Base-by-base conservation (phyloP, 768 basidiomycete genomes). In the Amanita jacksonii region DNA sequence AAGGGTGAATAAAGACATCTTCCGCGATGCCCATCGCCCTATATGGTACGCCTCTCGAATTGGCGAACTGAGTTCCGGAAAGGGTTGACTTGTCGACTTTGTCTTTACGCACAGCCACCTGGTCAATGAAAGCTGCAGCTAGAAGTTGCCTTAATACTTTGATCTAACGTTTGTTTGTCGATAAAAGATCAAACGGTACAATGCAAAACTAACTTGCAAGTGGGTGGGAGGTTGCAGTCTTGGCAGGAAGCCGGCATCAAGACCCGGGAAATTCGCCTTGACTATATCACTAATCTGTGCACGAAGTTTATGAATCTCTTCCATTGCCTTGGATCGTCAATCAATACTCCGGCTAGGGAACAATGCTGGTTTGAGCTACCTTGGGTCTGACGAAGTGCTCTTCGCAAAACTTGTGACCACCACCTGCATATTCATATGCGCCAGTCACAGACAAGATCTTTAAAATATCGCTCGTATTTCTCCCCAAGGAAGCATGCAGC, bases 251-350 rank as follows among this genome's bases (percentile, higher is more conserved):
- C 73, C 76, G 1, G 75, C 64, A 43, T 81, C 70, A 4, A 70
- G 60, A 3, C 72, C 75, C 3, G 82, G 76, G 50, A 92, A 88
- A 56, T 85, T 85, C n/a, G 73, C 66, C 45, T 73, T 71, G 4
- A 94, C 86, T 35, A 98, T 92, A 46, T 74, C 76, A 53, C 77
- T 85, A 45, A 99, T 83, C 55, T 99, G 96, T 0, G 79, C 73
- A 27, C 92, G 78, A 4, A 99, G 71, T 58, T 98, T 97, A 61
- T 93, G 96, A 27, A 96, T 94, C 65, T 99, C 96, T 63, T 96
- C 88, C 93, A 99, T 98, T 0, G 91, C 88, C 93, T 15, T 8
- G 30, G 8, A 39, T 40, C 20, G 31, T 16, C 23, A n/a, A 35
- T 37, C 23, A n/a, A 22, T 32, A 13, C 34, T n/a, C 16, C 5